Conservation (phyloP, 2,329 filamentous ascomycete genomes). For the Onygena corvina region DNA sequence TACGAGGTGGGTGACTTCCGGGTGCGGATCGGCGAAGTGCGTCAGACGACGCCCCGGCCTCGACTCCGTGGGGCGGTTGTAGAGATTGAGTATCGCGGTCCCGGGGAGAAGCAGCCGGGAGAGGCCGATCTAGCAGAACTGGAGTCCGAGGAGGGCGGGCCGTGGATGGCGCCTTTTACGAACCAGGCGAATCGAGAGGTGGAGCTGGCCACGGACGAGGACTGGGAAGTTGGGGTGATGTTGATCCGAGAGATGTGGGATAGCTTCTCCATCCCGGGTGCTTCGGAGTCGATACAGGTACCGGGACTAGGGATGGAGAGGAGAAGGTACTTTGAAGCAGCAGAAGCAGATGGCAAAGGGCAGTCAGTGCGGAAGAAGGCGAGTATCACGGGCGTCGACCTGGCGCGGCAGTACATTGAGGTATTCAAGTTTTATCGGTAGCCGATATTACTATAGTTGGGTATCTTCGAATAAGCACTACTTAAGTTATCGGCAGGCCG, state of each 20-base stretch:
- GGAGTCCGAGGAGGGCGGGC: neutral
- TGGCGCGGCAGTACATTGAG: constrained; percentile 37
- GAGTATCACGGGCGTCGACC: constrained; percentile 27
- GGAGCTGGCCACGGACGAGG: constrained; percentile 21
- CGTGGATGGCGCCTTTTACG: neutral
- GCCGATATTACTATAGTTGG: constrained; percentile 3
- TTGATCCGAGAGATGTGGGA: constrained; percentile 35
- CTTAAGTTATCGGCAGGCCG: too few species aligned
- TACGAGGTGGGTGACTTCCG: constrained; percentile 35
- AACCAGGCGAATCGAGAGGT: constrained; percentile 1
- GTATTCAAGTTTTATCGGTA: constrained; percentile 34
- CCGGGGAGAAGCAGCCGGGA: constrained; percentile 11
- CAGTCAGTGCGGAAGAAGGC: constrained; percentile 16
- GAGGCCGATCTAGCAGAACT: neutral
- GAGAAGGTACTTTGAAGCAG: constrained; percentile 19
- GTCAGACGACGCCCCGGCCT: constrained; percentile 29
- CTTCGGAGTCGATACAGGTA: constrained; percentile 32
- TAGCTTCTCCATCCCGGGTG: constrained; percentile 27
- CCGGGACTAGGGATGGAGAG: constrained; percentile 31
- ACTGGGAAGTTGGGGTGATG: constrained; percentile 28
- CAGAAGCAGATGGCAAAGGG: neutral
- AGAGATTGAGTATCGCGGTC: constrained; percentile 35
- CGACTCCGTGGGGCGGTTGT: constrained; percentile 33
- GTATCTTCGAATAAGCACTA: too few species aligned
- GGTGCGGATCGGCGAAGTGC: constrained; percentile 33